Conservation (phyloP, 129 eudicot genomes). For the Tagetes patula region DNA sequence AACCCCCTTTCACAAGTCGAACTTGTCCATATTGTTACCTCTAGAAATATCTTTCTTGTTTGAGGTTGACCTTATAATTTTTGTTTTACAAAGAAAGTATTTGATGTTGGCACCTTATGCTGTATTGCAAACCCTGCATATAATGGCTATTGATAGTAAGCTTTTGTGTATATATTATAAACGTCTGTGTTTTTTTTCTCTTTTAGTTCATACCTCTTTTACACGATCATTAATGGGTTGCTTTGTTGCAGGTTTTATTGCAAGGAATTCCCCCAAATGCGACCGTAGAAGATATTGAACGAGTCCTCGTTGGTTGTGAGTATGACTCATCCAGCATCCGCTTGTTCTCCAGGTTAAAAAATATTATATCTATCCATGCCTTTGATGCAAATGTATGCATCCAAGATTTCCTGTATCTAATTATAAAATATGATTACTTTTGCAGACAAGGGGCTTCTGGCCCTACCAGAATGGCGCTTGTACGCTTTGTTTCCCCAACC, state of each 20-base stretch:
- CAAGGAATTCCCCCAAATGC: slow-evolving; percentile 66
- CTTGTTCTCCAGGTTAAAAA: slow-evolving; percentile 43
- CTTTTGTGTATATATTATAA: background rate
- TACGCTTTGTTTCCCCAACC: slow-evolving; percentile 50
- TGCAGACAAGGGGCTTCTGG: slow-evolving; percentile 48
- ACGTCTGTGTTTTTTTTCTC: background rate
- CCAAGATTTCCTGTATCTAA: background rate
- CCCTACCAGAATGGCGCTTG: slow-evolving; percentile 43
- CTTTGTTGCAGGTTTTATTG: slow-evolving; percentile 54
- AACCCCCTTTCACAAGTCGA: background rate
- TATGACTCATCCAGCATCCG: slow-evolving; percentile 48
- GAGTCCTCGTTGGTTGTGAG: slow-evolving; percentile 64
- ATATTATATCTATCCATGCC: background rate
- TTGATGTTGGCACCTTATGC: background rate
- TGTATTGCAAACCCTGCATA: slow-evolving; percentile 5
- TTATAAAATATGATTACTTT: background rate
- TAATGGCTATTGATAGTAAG: slow-evolving; percentile 6
- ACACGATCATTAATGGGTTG: background rate
- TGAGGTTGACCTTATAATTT: background rate
- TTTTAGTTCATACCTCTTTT: background rate
- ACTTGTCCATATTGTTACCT: background rate
- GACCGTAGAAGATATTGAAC: slow-evolving; percentile 59
- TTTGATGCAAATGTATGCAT: background rate
- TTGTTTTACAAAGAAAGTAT: background rate
- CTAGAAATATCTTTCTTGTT: slow-evolving; percentile 2